Evolutionary conservation across 2,329 filamentous ascomycete genomes (phyloP), one percentile per base, ranked within the genome.

Genomic region (Pezicula neosporulosa): DNA sequence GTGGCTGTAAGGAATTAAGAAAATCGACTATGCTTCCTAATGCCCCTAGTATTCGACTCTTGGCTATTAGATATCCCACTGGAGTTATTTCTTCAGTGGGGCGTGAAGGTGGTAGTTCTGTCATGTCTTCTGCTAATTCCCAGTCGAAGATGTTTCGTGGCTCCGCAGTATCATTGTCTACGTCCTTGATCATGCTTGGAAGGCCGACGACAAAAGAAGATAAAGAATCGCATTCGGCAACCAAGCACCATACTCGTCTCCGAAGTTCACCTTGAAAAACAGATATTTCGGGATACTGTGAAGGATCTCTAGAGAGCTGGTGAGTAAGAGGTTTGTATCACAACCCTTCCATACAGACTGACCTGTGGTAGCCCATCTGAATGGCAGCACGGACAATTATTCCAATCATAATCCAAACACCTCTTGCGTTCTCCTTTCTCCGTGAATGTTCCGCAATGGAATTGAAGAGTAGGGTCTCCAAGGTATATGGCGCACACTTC

Each of bases 131-230:
- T 44, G 82, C 77, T 24, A 92, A 83, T 58, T 92, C 88, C 54
- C 90, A 86, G 58, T 92, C 89, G 63, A 87, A 87, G 12, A 92
- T 76, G 61, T 92, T 92, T 51, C 82, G 81, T 1, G 89, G 89
- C 3, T 88, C 70, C 59, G 85, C 78, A 0, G 87, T 87, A 60
- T 92, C 89, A 47, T 82, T 89, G 62, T 89, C 84, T 47, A 86
- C 76, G 6, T 86, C 78, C 54, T 86, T 81, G 21, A 90, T 83
- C 77, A 90, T 90, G 3, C 70, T 70, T 10, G 73, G 74, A 35
- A 79, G 54, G 8, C 76, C 78, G 57, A 78, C 76, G 62, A 89
- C 85, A 53, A 88, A 85, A 1, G 88, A 91, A 61, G 90, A 88
- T 39, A 90, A 74, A 21, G 89, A 74, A 64, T 93, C 89, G 15